Evolutionary conservation across 768 basidiomycete genomes (phyloP).

Genomic region (Rhodotorula diobovata): DNA sequence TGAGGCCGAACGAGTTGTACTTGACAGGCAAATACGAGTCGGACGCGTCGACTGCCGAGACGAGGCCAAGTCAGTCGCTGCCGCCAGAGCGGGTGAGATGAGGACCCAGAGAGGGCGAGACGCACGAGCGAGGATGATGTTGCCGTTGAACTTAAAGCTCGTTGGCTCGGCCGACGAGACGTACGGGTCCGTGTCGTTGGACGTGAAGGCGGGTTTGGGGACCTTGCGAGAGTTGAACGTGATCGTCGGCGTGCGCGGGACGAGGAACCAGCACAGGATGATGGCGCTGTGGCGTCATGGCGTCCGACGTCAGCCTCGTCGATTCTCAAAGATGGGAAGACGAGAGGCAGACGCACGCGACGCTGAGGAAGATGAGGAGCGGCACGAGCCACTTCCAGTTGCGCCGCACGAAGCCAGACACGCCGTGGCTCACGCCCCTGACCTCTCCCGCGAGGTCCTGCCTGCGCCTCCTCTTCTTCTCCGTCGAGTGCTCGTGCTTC

Average conservation of each 20-base stretch:
- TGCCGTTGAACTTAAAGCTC: slow-evolving; percentile 16
- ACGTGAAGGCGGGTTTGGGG: slow-evolving; percentile 12
- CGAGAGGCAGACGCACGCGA: slow-evolving; percentile 15
- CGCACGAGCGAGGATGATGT: slow-evolving; percentile 15
- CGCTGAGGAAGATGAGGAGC: background rate
- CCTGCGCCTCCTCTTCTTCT: slow-evolving; percentile 2
- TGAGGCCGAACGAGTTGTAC: slow-evolving; percentile 25
- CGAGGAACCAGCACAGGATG: slow-evolving; percentile 25
- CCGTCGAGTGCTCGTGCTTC: slow-evolving; percentile 1
- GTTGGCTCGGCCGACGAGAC: slow-evolving; percentile 21
- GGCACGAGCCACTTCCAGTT: slow-evolving; percentile 22
- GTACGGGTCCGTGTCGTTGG: slow-evolving; percentile 13
- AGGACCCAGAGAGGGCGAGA: background rate
- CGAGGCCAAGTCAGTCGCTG: background rate
- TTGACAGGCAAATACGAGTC: slow-evolving; percentile 25
- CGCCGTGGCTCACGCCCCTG: background rate
- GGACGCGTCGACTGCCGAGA: slow-evolving; percentile 16
- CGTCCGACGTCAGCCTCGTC: too few species aligned
- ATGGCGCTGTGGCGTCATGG: slow-evolving; percentile 1
- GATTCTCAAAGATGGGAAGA: background rate
- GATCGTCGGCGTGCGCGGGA: slow-evolving; percentile 25
- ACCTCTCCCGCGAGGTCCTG: background rate
- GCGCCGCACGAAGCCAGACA: background rate
- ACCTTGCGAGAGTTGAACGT: slow-evolving; percentile 22
- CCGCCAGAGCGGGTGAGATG: background rate